phyloP scores from a whole-genome alignment of 2,329 filamentous ascomycete species.

The Escovopsis sp. region DNA sequence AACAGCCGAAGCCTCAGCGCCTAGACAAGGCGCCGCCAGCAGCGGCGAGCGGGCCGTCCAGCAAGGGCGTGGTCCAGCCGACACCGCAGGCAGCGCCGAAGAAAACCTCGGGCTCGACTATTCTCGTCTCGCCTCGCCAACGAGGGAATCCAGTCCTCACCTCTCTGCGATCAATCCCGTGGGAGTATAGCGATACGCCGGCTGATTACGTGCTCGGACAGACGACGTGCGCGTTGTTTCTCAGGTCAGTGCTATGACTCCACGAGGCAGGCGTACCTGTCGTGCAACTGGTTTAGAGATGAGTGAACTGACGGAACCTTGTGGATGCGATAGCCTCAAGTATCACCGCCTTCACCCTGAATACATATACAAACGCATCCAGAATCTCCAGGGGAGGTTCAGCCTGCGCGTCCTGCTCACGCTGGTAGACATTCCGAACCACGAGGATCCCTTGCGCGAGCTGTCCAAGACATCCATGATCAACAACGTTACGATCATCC shows the following conservation, averaged over 20 bases:
- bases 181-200: slow-evolving; percentile 96
- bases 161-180: slow-evolving; percentile 65
- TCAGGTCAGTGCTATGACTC: slow-evolving; percentile 33
- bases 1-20: slow-evolving; percentile 37
- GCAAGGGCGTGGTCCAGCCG: slow-evolving; percentile 60
- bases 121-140: slow-evolving; percentile 81
- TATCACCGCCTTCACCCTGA: slow-evolving; percentile 96
- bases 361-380: slow-evolving; percentile 91
- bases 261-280: too few relatives aligned
- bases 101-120: slow-evolving; percentile 51
- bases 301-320: slow-evolving; percentile 1
- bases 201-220: slow-evolving; percentile 81
- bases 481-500: slow-evolving; percentile 80
- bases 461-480: slow-evolving; percentile 83
- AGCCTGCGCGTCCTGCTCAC: slow-evolving; percentile 71
- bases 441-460: slow-evolving; percentile 79
- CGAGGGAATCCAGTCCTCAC: slow-evolving; percentile 90
- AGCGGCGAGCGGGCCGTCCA: slow-evolving; percentile 20
- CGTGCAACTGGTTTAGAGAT: too few relatives aligned
- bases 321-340: slow-evolving; percentile 47
- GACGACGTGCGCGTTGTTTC: slow-evolving; percentile 81
- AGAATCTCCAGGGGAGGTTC: slow-evolving; percentile 70
- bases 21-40: slow-evolving; percentile 34
- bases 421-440: slow-evolving; percentile 91
- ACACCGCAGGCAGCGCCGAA: slow-evolving; percentile 72